These are phyloP conservation scores for Penicillium digitatum DNA, from an alignment of 2,329 filamentous ascomycete genomes.

Conservation along the genomic window DNA sequence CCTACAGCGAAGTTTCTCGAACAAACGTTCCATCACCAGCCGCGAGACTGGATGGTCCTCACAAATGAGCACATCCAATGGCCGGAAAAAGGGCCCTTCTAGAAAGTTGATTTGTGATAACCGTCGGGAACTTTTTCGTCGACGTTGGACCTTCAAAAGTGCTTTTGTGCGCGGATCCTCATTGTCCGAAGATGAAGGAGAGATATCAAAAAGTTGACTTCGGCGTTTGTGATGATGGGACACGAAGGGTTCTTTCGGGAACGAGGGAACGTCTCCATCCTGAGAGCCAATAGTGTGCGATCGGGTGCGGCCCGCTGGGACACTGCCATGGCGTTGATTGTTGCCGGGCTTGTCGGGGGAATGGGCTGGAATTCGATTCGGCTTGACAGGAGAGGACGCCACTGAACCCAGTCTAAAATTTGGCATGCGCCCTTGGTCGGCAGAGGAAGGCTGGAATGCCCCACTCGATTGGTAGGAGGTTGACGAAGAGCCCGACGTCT, in stretches of 20 bases:
- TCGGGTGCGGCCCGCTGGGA: constrained; percentile 67
- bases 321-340: constrained; percentile 61
- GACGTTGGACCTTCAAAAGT: constrained; percentile 83
- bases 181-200: constrained; percentile 94
- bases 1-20: constrained; percentile 91
- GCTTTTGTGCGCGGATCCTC: constrained; percentile 90
- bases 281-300: constrained; percentile 93
- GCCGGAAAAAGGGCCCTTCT: constrained; percentile 80
- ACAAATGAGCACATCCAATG: constrained; percentile 90
- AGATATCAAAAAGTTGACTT: constrained; percentile 94
- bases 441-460: constrained; percentile 65
- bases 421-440: constrained; percentile 64
- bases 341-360: constrained; percentile 60
- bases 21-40: constrained; percentile 96
- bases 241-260: constrained; percentile 60
- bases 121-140: constrained; percentile 90
- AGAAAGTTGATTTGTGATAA: constrained; percentile 85
- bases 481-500: constrained; percentile 86
- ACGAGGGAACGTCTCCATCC: constrained; percentile 71
- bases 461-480: constrained; percentile 72
- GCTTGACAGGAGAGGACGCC: constrained; percentile 53
- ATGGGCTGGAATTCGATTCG: constrained; percentile 39
- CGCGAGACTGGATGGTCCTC: constrained; percentile 96
- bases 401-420: constrained; percentile 51
- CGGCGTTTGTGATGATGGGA: constrained; percentile 78